A percentile compares a stretch with the other conserved stretches of the same genome.
Evolutionary conservation across 805 yeast species (phyloP).

Genomic region (Barnettozyma vustinii): DNA sequence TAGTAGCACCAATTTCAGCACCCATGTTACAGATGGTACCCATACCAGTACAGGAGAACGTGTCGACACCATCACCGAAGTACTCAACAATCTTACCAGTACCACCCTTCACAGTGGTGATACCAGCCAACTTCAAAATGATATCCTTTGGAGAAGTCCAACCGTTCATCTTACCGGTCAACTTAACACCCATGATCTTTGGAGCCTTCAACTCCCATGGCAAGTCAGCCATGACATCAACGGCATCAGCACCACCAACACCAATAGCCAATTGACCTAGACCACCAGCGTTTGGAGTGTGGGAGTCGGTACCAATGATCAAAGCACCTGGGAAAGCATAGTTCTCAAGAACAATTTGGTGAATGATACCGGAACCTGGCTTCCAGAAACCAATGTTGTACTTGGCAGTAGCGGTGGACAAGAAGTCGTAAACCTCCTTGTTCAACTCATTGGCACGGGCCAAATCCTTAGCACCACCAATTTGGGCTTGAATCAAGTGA

Average conservation of each 20-base stretch:
- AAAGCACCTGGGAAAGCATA: slow-evolving; percentile 96
- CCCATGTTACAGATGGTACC: slow-evolving; percentile 99
- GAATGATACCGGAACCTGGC: slow-evolving; percentile 99
- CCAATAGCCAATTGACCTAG: slow-evolving; percentile 96
- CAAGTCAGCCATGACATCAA: slow-evolving; percentile 88
- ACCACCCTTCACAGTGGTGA: slow-evolving; percentile 96
- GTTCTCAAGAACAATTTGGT: slow-evolving; percentile 94
- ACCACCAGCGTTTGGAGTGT: slow-evolving; percentile 98
- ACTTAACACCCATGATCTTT: slow-evolving; percentile 88
- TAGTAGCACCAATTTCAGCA: slow-evolving; percentile 98
- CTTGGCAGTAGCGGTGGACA: slow-evolving; percentile 85
- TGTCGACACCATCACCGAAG: slow-evolving; percentile 90
- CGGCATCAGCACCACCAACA: slow-evolving; percentile 99
- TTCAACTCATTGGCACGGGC: slow-evolving; percentile 81
- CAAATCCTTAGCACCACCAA: slow-evolving; percentile 84
- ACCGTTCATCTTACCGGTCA: slow-evolving; percentile 86
- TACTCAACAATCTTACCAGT: slow-evolving; percentile 95
- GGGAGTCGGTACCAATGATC: slow-evolving; percentile 95
- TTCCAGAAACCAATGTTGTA: slow-evolving; percentile 98
- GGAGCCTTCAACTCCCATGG: slow-evolving; percentile 99
- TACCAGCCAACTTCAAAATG: slow-evolving; percentile 88
- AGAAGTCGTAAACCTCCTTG: slow-evolving; percentile 92
- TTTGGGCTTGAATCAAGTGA: slow-evolving; percentile 93
- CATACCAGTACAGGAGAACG: slow-evolving; percentile 97
- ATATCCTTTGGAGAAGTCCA: slow-evolving; percentile 98